These are phyloP conservation scores for Lachnellula suecica DNA, from an alignment of 2,329 filamentous ascomycete genomes.

Conservation along the genomic window DNA sequence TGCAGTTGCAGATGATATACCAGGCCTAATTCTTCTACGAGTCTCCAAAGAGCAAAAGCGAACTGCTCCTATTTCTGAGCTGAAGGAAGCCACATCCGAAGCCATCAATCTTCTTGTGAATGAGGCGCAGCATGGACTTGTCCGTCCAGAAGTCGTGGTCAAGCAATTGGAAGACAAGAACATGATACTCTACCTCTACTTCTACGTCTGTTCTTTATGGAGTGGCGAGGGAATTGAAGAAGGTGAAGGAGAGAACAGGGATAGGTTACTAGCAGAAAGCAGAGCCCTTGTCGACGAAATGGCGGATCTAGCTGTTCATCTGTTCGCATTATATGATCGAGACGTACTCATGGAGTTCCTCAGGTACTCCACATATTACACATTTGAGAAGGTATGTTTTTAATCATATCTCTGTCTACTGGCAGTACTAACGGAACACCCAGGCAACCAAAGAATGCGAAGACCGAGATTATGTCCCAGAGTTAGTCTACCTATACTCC, in stretches of 20 bases:
- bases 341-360: conserved; percentile 83
- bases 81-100: conserved; percentile 79
- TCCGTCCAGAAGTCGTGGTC: conserved; percentile 76
- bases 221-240: conserved; percentile 65
- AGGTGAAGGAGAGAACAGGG: conserved; percentile 51
- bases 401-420: not conserved
- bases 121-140: conserved; percentile 85
- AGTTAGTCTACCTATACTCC: conserved; percentile 93
- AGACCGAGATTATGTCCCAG: conserved; percentile 75
- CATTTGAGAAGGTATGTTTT: conserved; percentile 67
- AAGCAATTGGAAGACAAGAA: conserved; percentile 69
- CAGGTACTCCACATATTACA: conserved; percentile 80
- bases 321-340: conserved; percentile 85
- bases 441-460: conserved; percentile 78
- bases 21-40: conserved; percentile 83
- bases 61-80: conserved; percentile 64
- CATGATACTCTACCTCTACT: conserved; percentile 77
- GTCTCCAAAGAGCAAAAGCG: conserved; percentile 70
- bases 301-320: conserved; percentile 79
- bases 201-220: conserved; percentile 89
- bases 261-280: conserved; percentile 57
- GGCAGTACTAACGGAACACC: conserved; percentile 15
- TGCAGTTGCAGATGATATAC: conserved; percentile 84
- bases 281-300: conserved; percentile 78
- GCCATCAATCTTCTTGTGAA: conserved; percentile 84